These are phyloP conservation scores for Serendipita sp. DNA, from an alignment of 768 basidiomycete species.

Conservation along the genomic window DNA sequence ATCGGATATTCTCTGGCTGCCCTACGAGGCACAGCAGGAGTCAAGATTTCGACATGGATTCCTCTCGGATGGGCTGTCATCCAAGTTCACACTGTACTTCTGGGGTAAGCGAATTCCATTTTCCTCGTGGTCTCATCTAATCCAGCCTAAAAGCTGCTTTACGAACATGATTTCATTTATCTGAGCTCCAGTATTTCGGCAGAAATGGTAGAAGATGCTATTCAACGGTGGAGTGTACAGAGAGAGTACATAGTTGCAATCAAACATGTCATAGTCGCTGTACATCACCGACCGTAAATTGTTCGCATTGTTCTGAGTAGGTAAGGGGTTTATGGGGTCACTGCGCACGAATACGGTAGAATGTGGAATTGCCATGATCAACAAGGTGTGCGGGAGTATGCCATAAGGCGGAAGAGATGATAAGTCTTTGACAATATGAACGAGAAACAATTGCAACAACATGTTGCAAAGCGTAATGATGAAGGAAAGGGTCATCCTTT, in stretches of 20 bases:
- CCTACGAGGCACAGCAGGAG: neutral
- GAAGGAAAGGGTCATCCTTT: neutral
- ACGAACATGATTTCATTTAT: constrained; percentile 3
- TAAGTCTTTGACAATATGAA: too few species aligned
- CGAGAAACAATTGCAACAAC: too few species aligned
- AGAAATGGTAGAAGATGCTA: neutral
- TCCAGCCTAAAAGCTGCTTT: neutral
- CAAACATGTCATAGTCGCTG: too few species aligned
- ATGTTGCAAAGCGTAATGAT: too few species aligned
- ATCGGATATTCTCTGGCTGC: neutral
- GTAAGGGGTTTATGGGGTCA: too few species aligned
- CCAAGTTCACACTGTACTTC: neutral
- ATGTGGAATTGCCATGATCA: too few species aligned
- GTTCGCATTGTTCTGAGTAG: too few species aligned
- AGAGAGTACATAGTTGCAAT: too few species aligned
- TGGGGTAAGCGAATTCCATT: neutral
- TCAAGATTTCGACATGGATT: constrained; percentile 4
- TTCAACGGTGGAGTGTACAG: neutral
- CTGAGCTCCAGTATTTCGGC: neutral
- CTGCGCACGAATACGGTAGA: too few species aligned
- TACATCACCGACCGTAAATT: too few species aligned
- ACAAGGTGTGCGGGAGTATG: too few species aligned
- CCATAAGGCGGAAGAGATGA: too few species aligned
- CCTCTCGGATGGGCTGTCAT: constrained; percentile 2
- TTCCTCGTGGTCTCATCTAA: neutral